A percentile compares a stretch with the other conserved stretches of the same genome.
Evolutionary conservation across 2,329 filamentous ascomycete species (phyloP).

Genomic region (Scedosporium apiospermum): DNA sequence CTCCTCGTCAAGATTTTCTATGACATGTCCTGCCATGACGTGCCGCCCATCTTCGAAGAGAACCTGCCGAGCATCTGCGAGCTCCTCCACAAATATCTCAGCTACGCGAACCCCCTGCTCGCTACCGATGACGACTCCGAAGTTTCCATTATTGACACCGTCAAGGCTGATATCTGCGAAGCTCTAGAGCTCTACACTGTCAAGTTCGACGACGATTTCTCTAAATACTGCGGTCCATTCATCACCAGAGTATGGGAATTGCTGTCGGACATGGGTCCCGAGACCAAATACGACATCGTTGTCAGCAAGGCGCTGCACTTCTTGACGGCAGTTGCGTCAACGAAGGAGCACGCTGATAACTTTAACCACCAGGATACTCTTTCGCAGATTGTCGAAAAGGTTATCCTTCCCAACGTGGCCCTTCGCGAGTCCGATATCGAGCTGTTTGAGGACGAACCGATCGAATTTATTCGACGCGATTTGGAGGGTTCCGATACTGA

Average conservation of each 20-base stretch:
- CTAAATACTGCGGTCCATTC: constrained; percentile 69
- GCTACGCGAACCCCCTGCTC: constrained; percentile 75
- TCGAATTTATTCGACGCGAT: constrained; percentile 93
- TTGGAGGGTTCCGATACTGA: constrained; percentile 94
- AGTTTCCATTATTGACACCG: constrained; percentile 71
- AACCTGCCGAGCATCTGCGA: constrained; percentile 68
- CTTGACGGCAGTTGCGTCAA: constrained; percentile 77
- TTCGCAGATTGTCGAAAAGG: constrained; percentile 86
- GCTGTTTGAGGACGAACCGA: constrained; percentile 95
- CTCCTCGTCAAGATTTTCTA: constrained; percentile 87
- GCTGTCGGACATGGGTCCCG: constrained; percentile 72
- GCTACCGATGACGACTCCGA: constrained; percentile 85
- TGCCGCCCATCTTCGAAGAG: constrained; percentile 90
- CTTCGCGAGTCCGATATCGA: constrained; percentile 90
- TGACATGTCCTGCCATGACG: constrained; percentile 94
- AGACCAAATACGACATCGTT: constrained; percentile 88
- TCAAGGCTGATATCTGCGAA: constrained; percentile 91
- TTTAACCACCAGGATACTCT: constrained; percentile 79
- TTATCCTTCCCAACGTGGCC: constrained; percentile 86
- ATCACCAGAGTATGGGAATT: constrained; percentile 86
- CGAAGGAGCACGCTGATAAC: constrained; percentile 64
- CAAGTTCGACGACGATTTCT: constrained; percentile 94
- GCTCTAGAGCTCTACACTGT: constrained; percentile 80
- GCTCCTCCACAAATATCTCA: constrained; percentile 85
- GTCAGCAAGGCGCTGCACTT: constrained; percentile 95